Evolutionary conservation across 2,329 filamentous ascomycete genomes (phyloP), one percentile per base, ranked within the genome.

Genomic region (Ciborinia camelliae): DNA sequence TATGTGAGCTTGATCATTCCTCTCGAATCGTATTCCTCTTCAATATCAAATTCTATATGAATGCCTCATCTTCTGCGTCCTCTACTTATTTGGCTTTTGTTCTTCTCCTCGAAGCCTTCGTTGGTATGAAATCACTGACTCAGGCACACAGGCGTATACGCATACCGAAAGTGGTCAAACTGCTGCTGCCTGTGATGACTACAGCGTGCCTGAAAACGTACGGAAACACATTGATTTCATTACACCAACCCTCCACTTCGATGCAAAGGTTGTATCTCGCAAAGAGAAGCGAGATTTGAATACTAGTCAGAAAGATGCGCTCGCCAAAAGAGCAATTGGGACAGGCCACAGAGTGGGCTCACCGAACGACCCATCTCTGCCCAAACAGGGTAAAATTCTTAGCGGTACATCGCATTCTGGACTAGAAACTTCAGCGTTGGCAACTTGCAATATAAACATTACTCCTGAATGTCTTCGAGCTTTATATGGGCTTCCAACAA

Each of bases 391-490:
- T n/a, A 57, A 55, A 48, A 59, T 57, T 37, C 14, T 61, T 37
- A 26, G 45, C 18, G 26, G 32, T 23, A 35, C 43, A 37, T 39
- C 62, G 30, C 28, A 48, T 9, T 43, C 35, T 32, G 35, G 20
- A 5, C 26, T 50, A 39, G 23, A 52, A 43, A 18, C 10, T 57
- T 39, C 41, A 30, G 32, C 43, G 0, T 48, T 72, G 41, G 61
- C 66, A 18, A 72, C 76, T 63, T 87, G 85, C 70, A 80, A 82
- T 68, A 73, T 74, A 30, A 78, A 80, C 67, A 84, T 86, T 68
- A 85, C 82, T 0, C 83, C 83, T 0, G 79, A 79, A 51, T 87
- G 85, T 69, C 78, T 84, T 64, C 77, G 78, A 50, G 80, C 81
- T 18, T 73, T 84, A 26, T 84, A 84, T 68, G 69, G 73, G 1